These are phyloP conservation scores for Termitomyces sp. DNA, from an alignment of 768 basidiomycete species.

Conservation along the genomic window DNA sequence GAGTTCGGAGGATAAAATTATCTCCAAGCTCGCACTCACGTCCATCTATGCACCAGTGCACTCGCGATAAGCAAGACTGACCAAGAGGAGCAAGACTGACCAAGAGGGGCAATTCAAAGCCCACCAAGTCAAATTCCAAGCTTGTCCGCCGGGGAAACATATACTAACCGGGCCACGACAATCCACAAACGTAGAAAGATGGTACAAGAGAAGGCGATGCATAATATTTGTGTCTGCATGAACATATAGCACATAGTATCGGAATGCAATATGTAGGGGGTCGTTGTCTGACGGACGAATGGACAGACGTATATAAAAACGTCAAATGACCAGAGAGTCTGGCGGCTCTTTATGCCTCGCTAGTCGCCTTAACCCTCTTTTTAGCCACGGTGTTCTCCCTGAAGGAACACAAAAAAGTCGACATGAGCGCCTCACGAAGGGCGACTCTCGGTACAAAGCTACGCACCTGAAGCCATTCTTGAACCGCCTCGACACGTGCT, in stretches of 20 bases:
- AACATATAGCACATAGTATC: conserved; percentile 14
- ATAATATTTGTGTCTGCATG: conserved; percentile 15
- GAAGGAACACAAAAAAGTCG: neutral
- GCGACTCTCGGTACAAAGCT: neutral
- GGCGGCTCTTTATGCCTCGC: conserved; percentile 15
- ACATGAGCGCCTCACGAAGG: neutral
- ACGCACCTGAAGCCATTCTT: conserved; percentile 95
- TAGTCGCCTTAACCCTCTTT: conserved; percentile 14
- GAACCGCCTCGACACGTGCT: conserved; percentile 89
- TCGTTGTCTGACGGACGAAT: neutral
- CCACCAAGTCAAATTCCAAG: neutral
- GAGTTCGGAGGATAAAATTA: neutral
- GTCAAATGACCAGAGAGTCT: neutral
- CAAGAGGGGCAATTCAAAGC: too few relatives aligned
- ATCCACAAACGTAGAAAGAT: neutral
- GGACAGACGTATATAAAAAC: neutral
- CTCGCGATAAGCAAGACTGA: neutral
- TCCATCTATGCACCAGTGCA: neutral
- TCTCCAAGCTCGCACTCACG: neutral
- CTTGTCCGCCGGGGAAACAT: neutral
- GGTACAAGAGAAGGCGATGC: conserved; percentile 6
- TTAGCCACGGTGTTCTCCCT: conserved; percentile 19
- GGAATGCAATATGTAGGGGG: conserved; percentile 11
- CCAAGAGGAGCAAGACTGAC: neutral
- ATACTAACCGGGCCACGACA: neutral